A percentile compares a stretch with the other conserved stretches of the same genome.
phyloP scores from a whole-genome alignment of 2,329 filamentous ascomycete species.

The Claviceps sp. region DNA sequence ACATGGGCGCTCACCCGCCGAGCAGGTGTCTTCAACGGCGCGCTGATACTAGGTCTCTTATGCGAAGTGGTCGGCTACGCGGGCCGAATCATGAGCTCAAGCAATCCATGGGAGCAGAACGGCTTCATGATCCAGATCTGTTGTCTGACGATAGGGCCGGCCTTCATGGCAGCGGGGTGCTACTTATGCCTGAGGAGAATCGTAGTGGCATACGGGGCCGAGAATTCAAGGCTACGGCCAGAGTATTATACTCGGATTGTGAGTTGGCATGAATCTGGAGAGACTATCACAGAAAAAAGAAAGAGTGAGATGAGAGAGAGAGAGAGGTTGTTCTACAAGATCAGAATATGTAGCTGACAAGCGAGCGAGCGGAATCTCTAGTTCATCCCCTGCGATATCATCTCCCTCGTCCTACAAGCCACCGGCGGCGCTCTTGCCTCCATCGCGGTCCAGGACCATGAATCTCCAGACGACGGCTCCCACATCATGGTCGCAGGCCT shows the following conservation, averaged over 20 bases:
- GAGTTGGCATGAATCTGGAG: slow-evolving; percentile 9
- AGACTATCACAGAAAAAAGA: background rate
- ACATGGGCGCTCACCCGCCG: slow-evolving; percentile 29
- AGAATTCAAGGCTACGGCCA: slow-evolving; percentile 34
- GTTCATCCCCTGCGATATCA: slow-evolving; percentile 51
- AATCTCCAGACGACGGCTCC: slow-evolving; percentile 28
- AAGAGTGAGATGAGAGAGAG: too few relatives aligned
- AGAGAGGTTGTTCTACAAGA: background rate
- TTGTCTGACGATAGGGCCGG: slow-evolving; percentile 50
- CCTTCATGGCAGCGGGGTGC: slow-evolving; percentile 49
- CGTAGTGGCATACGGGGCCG: slow-evolving; percentile 31
- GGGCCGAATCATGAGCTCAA: slow-evolving; percentile 40
- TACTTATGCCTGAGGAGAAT: slow-evolving; percentile 46
- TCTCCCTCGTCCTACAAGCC: slow-evolving; percentile 47
- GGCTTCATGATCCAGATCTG: slow-evolving; percentile 44
- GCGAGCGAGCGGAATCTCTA: slow-evolving; percentile 8
- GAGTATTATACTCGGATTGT: slow-evolving; percentile 36
- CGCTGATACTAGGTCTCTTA: slow-evolving; percentile 38
- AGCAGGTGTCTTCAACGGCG: slow-evolving; percentile 36
- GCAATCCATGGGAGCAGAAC: slow-evolving; percentile 36
- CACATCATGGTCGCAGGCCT: slow-evolving; percentile 55
- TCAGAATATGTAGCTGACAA: too few relatives aligned
- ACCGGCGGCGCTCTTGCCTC: slow-evolving; percentile 43
- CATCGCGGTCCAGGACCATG: slow-evolving; percentile 23
- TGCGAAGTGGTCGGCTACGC: slow-evolving; percentile 46